phyloP scores from a whole-genome alignment of 176 grass and related monocot species.

The Pontederia crassipes region DNA sequence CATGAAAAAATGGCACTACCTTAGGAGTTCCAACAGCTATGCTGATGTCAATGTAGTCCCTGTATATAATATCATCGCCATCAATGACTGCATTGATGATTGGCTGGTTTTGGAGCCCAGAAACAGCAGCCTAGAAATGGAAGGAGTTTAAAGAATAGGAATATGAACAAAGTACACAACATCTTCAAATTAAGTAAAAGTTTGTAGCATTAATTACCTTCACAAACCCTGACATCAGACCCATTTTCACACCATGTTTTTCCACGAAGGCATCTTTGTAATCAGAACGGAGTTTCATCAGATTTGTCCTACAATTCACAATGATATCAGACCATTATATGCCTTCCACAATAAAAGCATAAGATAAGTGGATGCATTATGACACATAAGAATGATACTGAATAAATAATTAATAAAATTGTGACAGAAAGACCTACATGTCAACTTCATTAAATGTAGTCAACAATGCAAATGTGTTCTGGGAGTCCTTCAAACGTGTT shows the following conservation, averaged over 20 bases:
- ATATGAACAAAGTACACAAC: background rate
- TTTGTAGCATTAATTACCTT: conserved; percentile 38
- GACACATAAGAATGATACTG: background rate
- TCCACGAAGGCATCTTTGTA: conserved; percentile 88
- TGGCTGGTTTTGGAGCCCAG: conserved; percentile 90
- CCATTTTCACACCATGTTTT: conserved; percentile 92
- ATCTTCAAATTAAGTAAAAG: conserved; percentile 4
- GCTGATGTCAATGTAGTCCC: conserved; percentile 85
- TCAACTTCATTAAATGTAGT: conserved; percentile 99
- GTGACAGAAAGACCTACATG: conserved; percentile 47
- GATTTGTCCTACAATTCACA: conserved; percentile 59
- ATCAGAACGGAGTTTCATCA: conserved; percentile 96
- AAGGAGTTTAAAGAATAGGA: background rate
- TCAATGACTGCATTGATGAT: conserved; percentile 97
- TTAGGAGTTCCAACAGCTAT: conserved; percentile 97
- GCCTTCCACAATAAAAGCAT: background rate
- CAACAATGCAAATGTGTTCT: conserved; percentile 94
- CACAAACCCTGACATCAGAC: conserved; percentile 94
- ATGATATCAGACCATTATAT: background rate
- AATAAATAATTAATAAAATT: background rate
- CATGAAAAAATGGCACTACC: conserved; percentile 22
- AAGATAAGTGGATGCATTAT: background rate
- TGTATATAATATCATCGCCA: conserved; percentile 97
- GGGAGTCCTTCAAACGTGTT: conserved; percentile 96
- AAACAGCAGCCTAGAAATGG: conserved; percentile 66